Conservation (phyloP, 2,329 filamentous ascomycete genomes). For the Pseudocercospora macadamiae region DNA sequence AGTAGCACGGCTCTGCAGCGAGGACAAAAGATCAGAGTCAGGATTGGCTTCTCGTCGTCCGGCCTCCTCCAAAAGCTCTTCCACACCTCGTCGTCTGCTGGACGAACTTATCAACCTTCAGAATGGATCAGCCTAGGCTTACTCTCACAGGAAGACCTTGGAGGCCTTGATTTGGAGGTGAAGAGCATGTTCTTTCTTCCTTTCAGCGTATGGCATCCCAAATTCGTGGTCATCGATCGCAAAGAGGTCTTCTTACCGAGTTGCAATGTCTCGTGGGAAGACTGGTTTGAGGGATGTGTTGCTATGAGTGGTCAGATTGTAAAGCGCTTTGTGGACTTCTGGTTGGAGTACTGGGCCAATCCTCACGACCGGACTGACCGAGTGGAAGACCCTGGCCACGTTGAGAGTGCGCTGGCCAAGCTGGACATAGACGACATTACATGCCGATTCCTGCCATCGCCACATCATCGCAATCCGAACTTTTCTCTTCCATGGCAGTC, state of each 20-base stretch:
- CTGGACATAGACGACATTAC: slow-evolving; percentile 40
- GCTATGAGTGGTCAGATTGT: slow-evolving; percentile 67
- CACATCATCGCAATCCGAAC: slow-evolving; percentile 69
- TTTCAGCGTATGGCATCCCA: slow-evolving; percentile 85
- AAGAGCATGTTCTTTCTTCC: slow-evolving; percentile 80
- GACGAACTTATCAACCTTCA: slow-evolving; percentile 62
- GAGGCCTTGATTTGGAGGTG: slow-evolving; percentile 67
- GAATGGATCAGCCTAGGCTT: slow-evolving; percentile 69
- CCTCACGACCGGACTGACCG: slow-evolving; percentile 21
- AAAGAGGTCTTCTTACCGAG: slow-evolving; percentile 70
- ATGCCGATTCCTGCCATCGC: slow-evolving; percentile 72
- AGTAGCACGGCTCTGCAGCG: slow-evolving; percentile 51
- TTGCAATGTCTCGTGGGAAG: slow-evolving; percentile 84
- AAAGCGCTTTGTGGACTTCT: slow-evolving; percentile 66
- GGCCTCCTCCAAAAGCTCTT: slow-evolving; percentile 74
- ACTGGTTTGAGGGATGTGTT: slow-evolving; percentile 82
- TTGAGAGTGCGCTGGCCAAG: not conserved
- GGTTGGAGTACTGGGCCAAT: slow-evolving; percentile 67
- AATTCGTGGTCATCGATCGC: slow-evolving; percentile 76
- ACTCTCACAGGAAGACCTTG: slow-evolving; percentile 57
- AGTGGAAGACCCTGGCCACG: not conserved
- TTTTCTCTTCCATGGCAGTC: slow-evolving; percentile 59
- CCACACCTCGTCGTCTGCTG: slow-evolving; percentile 66
- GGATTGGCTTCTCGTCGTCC: slow-evolving; percentile 75
- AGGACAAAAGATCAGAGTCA: slow-evolving; percentile 57